Conservation (phyloP, 1,139 yeast genomes). For the Yamadazyma triangularis region DNA sequence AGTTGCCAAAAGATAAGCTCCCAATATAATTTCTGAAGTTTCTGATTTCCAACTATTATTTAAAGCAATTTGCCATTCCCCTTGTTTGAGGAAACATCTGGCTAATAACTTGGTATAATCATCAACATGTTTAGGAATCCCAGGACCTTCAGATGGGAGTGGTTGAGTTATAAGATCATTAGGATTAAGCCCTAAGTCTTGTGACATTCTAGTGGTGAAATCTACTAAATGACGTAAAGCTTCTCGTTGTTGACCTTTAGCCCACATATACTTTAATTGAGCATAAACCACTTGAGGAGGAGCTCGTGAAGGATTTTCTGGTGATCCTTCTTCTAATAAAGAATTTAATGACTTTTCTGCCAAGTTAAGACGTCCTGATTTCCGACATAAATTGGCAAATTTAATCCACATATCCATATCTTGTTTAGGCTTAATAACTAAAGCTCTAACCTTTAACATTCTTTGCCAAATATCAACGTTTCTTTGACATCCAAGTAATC, state of each 20-base stretch:
- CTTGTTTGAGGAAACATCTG: slow-evolving; percentile 93
- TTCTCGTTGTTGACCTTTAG: slow-evolving; percentile 82
- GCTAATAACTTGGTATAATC: slow-evolving; percentile 87
- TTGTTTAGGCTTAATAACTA: slow-evolving; percentile 91
- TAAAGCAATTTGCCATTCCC: slow-evolving; percentile 93
- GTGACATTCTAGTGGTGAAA: slow-evolving; percentile 87
- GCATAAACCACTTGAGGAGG: slow-evolving; percentile 98
- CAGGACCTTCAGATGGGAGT: slow-evolving; percentile 72
- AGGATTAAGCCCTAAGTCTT: slow-evolving; percentile 73
- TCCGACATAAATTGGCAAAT: slow-evolving; percentile 92
- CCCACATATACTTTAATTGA: slow-evolving; percentile 95
- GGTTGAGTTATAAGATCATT: slow-evolving; percentile 86
- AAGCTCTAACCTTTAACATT: slow-evolving; percentile 86
- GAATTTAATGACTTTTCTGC: slow-evolving; percentile 89
- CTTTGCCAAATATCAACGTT: slow-evolving; percentile 99
- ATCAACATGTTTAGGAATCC: slow-evolving; percentile 70
- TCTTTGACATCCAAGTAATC: slow-evolving; percentile 89
- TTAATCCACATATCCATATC: slow-evolving; percentile 99
- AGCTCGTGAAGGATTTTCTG: slow-evolving; percentile 67
- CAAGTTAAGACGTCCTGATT: slow-evolving; percentile 84
- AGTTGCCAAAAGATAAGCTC: slow-evolving; percentile 89
- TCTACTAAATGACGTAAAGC: slow-evolving; percentile 84
- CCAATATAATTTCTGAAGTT: slow-evolving; percentile 73
- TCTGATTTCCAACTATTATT: slow-evolving; percentile 79
- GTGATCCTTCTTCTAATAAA: slow-evolving; percentile 58